A percentile compares a stretch with the other conserved stretches of the same genome.
Evolutionary conservation across 2,329 filamentous ascomycete genomes (phyloP).

Genomic region (Pseudogymnoascus sp.): DNA sequence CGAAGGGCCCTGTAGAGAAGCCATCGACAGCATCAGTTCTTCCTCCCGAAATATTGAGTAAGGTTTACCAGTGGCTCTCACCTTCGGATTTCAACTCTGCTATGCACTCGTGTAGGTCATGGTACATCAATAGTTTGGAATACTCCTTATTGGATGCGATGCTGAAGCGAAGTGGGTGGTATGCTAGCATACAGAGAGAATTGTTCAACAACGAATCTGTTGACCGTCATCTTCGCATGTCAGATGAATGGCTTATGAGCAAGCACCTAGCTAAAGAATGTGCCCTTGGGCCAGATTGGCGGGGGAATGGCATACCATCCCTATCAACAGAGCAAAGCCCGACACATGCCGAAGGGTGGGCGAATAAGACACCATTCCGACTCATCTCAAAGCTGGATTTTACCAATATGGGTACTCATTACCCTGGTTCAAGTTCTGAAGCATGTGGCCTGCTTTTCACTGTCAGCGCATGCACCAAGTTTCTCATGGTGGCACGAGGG

Average conservation of each 20-base stretch:
- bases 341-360: not conserved
- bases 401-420: conserved; percentile 27
- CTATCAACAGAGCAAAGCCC: not conserved
- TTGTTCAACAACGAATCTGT: conserved; percentile 20
- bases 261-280: conserved; percentile 38
- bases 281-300: conserved; percentile 27
- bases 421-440: conserved; percentile 17
- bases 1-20: not conserved
- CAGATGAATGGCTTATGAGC: conserved; percentile 32
- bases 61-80: conserved; percentile 30
- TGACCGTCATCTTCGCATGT: conserved; percentile 12
- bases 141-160: conserved; percentile 42
- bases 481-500: conserved; percentile 47
- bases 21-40: not conserved
- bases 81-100: conserved; percentile 49
- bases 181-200: conserved; percentile 33
- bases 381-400: conserved; percentile 33
- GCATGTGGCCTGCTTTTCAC: conserved; percentile 23
- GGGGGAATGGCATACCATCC: conserved; percentile 22
- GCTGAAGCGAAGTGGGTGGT: conserved; percentile 50
- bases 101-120: conserved; percentile 50
- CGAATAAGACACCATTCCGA: conserved; percentile 24
- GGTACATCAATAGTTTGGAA: conserved; percentile 53
- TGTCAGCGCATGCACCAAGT: conserved; percentile 51
- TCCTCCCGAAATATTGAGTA: conserved; percentile 33